Evolutionary conservation across 495 filamentous ascomycete genomes (phyloP), one percentile per base, ranked within the genome.

Genomic region (Podospora sp.): DNA sequence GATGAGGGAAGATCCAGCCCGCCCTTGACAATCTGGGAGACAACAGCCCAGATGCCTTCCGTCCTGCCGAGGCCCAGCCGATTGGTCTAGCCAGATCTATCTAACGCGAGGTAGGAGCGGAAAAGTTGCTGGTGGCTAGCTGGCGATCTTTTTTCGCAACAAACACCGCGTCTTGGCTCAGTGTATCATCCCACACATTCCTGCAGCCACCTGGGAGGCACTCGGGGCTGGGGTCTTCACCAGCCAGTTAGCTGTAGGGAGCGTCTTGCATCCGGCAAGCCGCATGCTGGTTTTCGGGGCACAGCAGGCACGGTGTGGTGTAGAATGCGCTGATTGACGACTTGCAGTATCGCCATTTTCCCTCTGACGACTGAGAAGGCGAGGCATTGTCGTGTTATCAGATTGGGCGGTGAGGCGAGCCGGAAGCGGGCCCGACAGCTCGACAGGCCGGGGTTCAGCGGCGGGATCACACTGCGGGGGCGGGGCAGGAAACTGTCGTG

Each of bases 21-120:
- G 26, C 8, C 33, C 33, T 27, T 59, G 26, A 27, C 57, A 59
- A 27, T 14, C 33, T 26, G 14, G 2, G 55, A 27, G 52, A 56
- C 52, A 58, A 25, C 55, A 33, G 24, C 7, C n/a, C 61, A 63
- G 35, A 29, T n/a, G n/a, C n/a, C n/a, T n/a, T n/a, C 35, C 63
- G 66, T 63, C 60, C 64, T 68, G 53, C 61, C 61, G 60, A 59
- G 66, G 60, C 66, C 40, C 55, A 52, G 20, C 12, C 27, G 55
- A 68, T 63, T 68, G 66, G 65, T 21, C 51, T 24, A 25, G 24
- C 6, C 21, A 26, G 7, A n/a, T 58, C 33, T 40, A 21, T 25
- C 64, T 49, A 53, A 21, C 4, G 21, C 40, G 25, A 12, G 35
- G 36, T 8, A 26, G 29, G 29, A 20, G 57, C n/a, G 29, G 26